Base-by-base conservation (phyloP, 208 protist genomes). In the Borovskyia barvae region DNA sequence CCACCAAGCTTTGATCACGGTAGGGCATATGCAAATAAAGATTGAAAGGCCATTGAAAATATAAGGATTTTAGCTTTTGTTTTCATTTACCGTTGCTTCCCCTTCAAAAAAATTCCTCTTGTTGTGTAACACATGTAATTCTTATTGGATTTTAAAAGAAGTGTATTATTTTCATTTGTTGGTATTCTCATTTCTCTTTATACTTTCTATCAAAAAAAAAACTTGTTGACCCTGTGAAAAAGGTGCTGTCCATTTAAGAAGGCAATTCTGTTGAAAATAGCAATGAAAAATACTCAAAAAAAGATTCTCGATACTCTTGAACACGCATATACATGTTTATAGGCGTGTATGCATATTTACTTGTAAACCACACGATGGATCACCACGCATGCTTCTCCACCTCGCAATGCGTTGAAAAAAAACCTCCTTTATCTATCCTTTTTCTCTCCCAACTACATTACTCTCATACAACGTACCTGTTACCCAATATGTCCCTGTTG, bases 1-100 rank as follows among this genome's bases (percentile, higher is more conserved):
- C 90, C 90, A 20, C 71, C 81, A 14, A 70, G 74, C 45, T 91
- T 95, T 57, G 59, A 76, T 17, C 74, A 76, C n/a, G 88, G 88
- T 11, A 64, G 88, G 26, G 82, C 76, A 29, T 90, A 66, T 9
- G 41, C 54, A 0, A 12, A 40, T 3, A 24, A 52, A 39, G 63
- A 57, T 9, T 68, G 54, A 28, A 6, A n/a, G n/a, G n/a, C n/a
- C n/a, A n/a, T n/a, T n/a, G n/a, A n/a, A n/a, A n/a, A n/a, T n/a
- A n/a, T n/a, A n/a, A 46, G 28, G 35, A 28, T 30, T 63, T 47
- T 48, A 58, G 9, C 22, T 14, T 35, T 26, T 51, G 2, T 40
- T 59, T 36, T 36, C 58, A 46, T 15, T 41, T 26, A 17, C 28
- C 40, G 52, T 47, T 46, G 36, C 53, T 40, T 55, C 24, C 29